phyloP scores from a whole-genome alignment of 192 early-diverging fungal genomes.

The Backusella circina region DNA sequence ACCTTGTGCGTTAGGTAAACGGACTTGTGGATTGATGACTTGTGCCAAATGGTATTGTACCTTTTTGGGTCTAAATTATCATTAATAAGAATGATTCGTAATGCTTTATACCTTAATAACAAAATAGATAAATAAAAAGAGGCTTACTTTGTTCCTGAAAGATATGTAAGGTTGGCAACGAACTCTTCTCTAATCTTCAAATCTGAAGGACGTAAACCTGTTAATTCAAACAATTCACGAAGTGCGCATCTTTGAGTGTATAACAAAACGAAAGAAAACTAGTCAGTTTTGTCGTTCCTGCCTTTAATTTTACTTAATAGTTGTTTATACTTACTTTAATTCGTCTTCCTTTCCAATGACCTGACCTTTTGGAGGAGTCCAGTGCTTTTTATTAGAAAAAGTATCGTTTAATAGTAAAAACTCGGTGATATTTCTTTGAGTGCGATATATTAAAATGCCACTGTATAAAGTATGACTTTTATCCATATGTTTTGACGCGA shows the following conservation, averaged over 20 bases:
- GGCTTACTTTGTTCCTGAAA: conserved; percentile 68
- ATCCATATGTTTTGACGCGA: conserved; percentile 37
- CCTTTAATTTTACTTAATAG: neutral
- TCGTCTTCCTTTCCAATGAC: conserved; percentile 79
- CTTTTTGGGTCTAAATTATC: conserved; percentile 61
- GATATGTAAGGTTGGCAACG: conserved; percentile 75
- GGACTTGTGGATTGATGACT: conserved; percentile 49
- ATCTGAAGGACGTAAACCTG: conserved; percentile 66
- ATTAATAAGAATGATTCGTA: neutral
- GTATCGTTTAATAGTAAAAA: conserved; percentile 84
- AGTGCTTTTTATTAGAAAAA: conserved; percentile 75
- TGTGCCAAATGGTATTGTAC: conserved; percentile 81
- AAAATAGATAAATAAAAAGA: neutral
- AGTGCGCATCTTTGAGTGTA: conserved; percentile 63
- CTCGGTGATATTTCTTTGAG: conserved; percentile 61
- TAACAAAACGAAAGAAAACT: conserved; percentile 4
- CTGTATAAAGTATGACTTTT: conserved; percentile 45
- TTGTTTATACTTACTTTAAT: conserved; percentile 59
- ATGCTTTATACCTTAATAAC: no score
- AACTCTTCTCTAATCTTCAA: conserved; percentile 70
- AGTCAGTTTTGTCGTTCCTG: neutral
- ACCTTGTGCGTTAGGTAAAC: conserved; percentile 63
- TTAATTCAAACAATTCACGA: conserved; percentile 71
- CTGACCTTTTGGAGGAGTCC: conserved; percentile 80
- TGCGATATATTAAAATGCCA: conserved; percentile 73